Conservation (phyloP, 1,284 basidiomycete species). For the Cutaneotrichosporon mucoides region DNA sequence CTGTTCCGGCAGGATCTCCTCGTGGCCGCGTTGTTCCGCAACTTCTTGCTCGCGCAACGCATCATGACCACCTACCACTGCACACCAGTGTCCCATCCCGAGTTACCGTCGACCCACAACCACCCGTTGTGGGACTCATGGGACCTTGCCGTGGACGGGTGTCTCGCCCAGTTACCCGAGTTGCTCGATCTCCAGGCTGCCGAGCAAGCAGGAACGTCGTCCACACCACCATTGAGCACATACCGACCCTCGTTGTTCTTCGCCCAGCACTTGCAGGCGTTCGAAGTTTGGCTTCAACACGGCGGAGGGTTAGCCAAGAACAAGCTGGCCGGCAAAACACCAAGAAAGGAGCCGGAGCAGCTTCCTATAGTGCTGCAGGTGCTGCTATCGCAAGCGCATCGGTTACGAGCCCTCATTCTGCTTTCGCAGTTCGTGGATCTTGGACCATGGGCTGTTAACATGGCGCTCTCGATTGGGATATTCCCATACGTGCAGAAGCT, state of each 20-base stretch:
- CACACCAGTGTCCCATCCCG: constrained; percentile 89
- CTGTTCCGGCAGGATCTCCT: constrained; percentile 94
- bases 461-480: constrained; percentile 96
- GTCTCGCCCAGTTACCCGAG: constrained; percentile 84
- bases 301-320: constrained; percentile 56
- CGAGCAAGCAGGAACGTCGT: constrained; percentile 38
- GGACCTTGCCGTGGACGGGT: constrained; percentile 95
- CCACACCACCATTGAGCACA: constrained; percentile 43
- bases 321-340: constrained; percentile 9
- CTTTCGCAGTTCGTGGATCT: constrained; percentile 96
- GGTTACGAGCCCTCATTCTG: constrained; percentile 90
- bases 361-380: constrained; percentile 97
- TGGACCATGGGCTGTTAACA: constrained; percentile 96
- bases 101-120: constrained; percentile 88
- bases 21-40: constrained; percentile 92
- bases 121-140: constrained; percentile 95
- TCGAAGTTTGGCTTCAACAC: constrained; percentile 95
- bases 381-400: constrained; percentile 90
- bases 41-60: constrained; percentile 92
- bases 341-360: constrained; percentile 65
- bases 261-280: constrained; percentile 92
- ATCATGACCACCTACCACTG: constrained; percentile 99
- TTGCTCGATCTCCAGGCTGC: constrained; percentile 62
- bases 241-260: constrained; percentile 94
- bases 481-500: constrained; percentile 98